Base-by-base conservation (phyloP, 2,329 filamentous ascomycete genomes). In the Pestalotiopsis sp. region DNA sequence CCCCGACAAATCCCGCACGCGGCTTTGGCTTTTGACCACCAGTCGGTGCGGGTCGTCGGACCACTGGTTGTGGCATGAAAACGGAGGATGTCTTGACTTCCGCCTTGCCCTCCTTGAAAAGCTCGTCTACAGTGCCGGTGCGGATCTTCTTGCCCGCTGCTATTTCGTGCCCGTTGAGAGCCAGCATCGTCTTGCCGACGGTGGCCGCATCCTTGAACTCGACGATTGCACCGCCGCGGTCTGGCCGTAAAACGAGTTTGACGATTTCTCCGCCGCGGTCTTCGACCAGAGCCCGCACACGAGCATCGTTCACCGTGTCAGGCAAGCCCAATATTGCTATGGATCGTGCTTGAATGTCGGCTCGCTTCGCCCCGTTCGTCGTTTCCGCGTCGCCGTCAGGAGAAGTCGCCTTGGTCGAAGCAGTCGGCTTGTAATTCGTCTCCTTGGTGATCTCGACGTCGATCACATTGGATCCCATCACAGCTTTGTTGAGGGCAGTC, bases 281-380 rank as follows among this genome's bases (percentile, higher is more conserved):
- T 73, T 94, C 91, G 9, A 92, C 90, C 2, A 97, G 83, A 0
- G 90, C 86, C 59, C 89, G 89, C 67, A 99, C 89, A 38, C 95
- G 93, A 1, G 92, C 90, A 75, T 97, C 93, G 72, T 97, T 98
- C 75, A 98, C 89, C 0, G 95, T 98, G 76, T 98, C 96, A 0
- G 96, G 94, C 1, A 99, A 84, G 71, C 95, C 92, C 81, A 98
- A 89, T 36, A 99, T 83, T 11, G 91, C 92, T 64, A 98, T 86
- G 0, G 93, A 96, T 66, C 94, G 90, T 64, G 90, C 88, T 38
- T 84, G 80, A 23, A 89, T 86, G 17, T 89, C 85, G 5, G 78
- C 79, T 7, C 82, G 79, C 0, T 85, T 83, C 20, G 85, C 83
- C 14, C 45, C 56, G 31, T 31, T 31, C 0, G 77, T 67, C 75